A percentile compares a stretch with the other conserved stretches of the same genome.
Evolutionary conservation across 1,284 basidiomycete species (phyloP).

Genomic region (Papiliotrema flavescens): DNA sequence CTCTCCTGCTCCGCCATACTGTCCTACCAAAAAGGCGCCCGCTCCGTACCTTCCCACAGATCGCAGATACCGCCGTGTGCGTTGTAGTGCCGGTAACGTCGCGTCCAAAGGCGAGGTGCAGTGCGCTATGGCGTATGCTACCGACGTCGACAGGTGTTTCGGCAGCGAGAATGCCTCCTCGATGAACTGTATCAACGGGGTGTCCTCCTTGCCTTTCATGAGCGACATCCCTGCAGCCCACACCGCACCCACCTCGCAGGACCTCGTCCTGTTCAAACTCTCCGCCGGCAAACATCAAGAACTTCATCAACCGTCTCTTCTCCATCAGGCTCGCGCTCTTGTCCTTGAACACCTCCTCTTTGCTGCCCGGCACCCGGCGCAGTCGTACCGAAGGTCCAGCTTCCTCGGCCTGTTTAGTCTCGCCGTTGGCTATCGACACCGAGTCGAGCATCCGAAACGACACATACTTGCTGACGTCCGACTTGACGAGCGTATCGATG

Average conservation of each 20-base stretch:
- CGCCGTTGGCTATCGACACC: slow-evolving; percentile 54
- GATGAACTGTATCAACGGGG: slow-evolving; percentile 62
- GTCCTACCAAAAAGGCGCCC: slow-evolving; percentile 86
- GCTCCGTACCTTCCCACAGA: slow-evolving; percentile 84
- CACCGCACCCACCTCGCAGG: slow-evolving; percentile 19
- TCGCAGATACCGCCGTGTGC: slow-evolving; percentile 68
- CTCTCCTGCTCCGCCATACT: slow-evolving; percentile 90
- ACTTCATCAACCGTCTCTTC: slow-evolving; percentile 89
- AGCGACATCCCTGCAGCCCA: neutral
- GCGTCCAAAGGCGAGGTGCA: slow-evolving; percentile 58
- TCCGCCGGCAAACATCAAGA: slow-evolving; percentile 73
- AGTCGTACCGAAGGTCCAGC: slow-evolving; percentile 47
- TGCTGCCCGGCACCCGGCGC: slow-evolving; percentile 73
- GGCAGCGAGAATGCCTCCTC: slow-evolving; percentile 61
- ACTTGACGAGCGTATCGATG: slow-evolving; percentile 73
- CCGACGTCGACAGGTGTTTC: slow-evolving; percentile 57
- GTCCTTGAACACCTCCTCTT: slow-evolving; percentile 91
- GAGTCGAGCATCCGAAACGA: slow-evolving; percentile 83
- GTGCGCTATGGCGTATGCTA: slow-evolving; percentile 70
- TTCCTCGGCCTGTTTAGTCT: slow-evolving; percentile 4
- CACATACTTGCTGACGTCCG: slow-evolving; percentile 85
- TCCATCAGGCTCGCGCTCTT: slow-evolving; percentile 72
- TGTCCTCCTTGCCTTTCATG: slow-evolving; percentile 58
- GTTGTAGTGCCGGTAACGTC: slow-evolving; percentile 60
- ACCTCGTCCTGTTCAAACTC: slow-evolving; percentile 61